Evolutionary conservation across 148 eudicot genomes (phyloP).

Genomic region (Talinum fruticosum): DNA sequence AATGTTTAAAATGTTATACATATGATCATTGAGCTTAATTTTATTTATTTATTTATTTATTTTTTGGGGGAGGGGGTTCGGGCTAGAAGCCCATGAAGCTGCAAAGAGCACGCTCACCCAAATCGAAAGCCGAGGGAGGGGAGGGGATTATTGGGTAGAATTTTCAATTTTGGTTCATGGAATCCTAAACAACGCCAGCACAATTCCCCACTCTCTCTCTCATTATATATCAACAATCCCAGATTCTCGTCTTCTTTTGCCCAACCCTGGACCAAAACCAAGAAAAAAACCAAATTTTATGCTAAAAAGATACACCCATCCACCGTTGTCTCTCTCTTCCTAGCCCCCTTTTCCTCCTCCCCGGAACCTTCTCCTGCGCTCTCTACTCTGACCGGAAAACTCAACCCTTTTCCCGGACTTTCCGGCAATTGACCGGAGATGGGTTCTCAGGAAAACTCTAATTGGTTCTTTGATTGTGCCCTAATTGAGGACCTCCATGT

Average conservation of each 20-base stretch:
- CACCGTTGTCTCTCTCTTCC: constrained; percentile 21
- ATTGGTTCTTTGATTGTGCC: constrained; percentile 59
- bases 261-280: neutral
- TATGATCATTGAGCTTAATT: too few relatives aligned
- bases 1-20: too few relatives aligned
- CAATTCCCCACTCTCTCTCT: neutral
- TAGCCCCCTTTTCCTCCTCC: neutral
- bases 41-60: too few relatives aligned
- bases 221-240: neutral
- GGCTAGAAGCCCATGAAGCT: neutral
- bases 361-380: constrained; percentile 18
- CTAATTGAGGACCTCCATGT: constrained; percentile 51
- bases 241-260: constrained; percentile 5
- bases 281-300: neutral
- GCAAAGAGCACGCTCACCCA: constrained; percentile 7
- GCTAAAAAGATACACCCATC: neutral
- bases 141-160: too few relatives aligned
- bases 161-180: neutral
- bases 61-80: neutral
- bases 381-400: constrained; percentile 24
- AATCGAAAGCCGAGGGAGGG: too few relatives aligned
- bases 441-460: constrained; percentile 64
- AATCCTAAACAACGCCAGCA: neutral
- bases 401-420: constrained; percentile 9
- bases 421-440: constrained; percentile 37